Evolutionary conservation across 2,329 filamentous ascomycete genomes (phyloP).

Genomic region (Sclerotinia borealis): DNA sequence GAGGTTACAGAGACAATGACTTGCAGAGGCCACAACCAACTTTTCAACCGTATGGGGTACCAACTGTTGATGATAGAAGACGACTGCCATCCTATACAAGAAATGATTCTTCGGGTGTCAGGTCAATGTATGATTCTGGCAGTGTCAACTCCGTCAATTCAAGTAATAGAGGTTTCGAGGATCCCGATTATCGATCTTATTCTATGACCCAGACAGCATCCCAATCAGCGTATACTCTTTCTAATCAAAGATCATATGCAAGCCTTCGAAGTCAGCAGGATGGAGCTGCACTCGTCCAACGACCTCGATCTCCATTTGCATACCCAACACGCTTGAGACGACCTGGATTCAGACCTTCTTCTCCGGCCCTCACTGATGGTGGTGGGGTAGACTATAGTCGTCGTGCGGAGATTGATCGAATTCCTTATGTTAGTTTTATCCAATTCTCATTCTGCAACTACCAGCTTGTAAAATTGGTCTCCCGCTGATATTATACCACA

Average conservation of each 20-base stretch:
- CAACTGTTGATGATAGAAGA: constrained; percentile 38
- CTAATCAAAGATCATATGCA: constrained; percentile 42
- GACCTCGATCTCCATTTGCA: constrained; percentile 53
- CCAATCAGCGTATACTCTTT: constrained; percentile 33
- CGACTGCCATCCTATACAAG: constrained; percentile 40
- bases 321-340: constrained; percentile 53
- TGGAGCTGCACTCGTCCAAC: constrained; percentile 36
- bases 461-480: neutral
- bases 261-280: constrained; percentile 45
- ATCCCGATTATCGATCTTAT: constrained; percentile 43
- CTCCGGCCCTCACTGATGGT: constrained; percentile 32
- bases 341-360: constrained; percentile 38
- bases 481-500: constrained; percentile 11
- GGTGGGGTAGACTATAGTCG: constrained; percentile 31
- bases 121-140: constrained; percentile 50
- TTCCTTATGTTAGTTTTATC: constrained; percentile 25
- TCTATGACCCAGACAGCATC: constrained; percentile 46
- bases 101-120: constrained; percentile 49
- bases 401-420: constrained; percentile 31
- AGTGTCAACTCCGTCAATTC: constrained; percentile 39
- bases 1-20: constrained; percentile 18
- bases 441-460: too few species aligned
- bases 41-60: constrained; percentile 25
- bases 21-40: constrained; percentile 17
- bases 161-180: constrained; percentile 36